Evolutionary conservation across 192 early-diverging fungal species (phyloP), one percentile per base, ranked within the genome.

Genomic region (Backusella tarrabulga): DNA sequence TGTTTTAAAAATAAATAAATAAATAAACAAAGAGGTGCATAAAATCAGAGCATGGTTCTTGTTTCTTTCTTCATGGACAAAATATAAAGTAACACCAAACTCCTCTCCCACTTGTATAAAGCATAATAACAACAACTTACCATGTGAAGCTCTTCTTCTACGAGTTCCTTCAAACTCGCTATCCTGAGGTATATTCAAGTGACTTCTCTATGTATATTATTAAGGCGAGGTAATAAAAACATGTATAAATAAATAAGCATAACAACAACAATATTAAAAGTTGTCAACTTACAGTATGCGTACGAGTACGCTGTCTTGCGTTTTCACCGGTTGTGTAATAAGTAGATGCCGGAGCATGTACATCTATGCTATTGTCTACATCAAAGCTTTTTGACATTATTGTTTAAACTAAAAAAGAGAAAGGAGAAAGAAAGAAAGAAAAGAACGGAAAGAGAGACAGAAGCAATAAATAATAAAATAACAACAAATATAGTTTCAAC

Each of bases 241-340:
- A 21, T 17, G 35, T 1, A 35, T 19, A 67, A 46, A 52, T 35
- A 19, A 73, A 35, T 26, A 38, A 54, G 9, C 32, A 73, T 36
- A 75, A 35, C 36, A 42, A 40, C 8, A 40, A 11, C 9, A 38
- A 1, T 38, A 38, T 38, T 38, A 67, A 68, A 74, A 67, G 8
- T 38, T 67, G 23, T 14, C 29, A 14, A 44, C 46, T 67, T 67
- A 79, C 69, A 71, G 50, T 23, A 72, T 78, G 67, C 44, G 71
- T 72, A 63, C 81, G 14, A 72, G 75, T 74, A 26, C 56, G 70
- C 12, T 67, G n/a, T 26, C 50, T 29, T 19, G 72, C 68, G 42
- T 85, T 83, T 29, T 72, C 34, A 21, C 81, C 84, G 17, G 81
- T 76, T 36, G 72, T 83, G n/a, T 85, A 85, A 68, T 85, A 85